A percentile compares a stretch with the other conserved stretches of the same genome.
phyloP scores from a whole-genome alignment of 169 alveolate species.

The Miamiensis avidus region DNA sequence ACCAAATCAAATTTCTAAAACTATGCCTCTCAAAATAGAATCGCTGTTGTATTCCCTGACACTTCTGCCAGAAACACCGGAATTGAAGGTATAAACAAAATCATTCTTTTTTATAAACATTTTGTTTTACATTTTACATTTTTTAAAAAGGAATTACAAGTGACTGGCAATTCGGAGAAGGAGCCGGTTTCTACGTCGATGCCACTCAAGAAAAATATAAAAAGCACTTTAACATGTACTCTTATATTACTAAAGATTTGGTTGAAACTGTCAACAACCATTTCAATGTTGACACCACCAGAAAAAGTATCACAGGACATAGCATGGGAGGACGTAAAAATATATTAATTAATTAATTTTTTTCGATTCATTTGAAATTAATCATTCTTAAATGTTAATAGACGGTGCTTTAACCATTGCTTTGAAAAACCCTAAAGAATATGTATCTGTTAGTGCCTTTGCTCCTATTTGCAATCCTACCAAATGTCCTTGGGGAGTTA shows the following conservation, averaged over 20 bases:
- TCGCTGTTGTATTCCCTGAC: constrained; percentile 79
- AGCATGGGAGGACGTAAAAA: constrained; percentile 84
- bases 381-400: too few species aligned
- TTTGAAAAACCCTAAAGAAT: constrained; percentile 70
- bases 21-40: constrained; percentile 53
- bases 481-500: constrained; percentile 73
- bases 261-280: constrained; percentile 41
- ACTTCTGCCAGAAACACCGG: constrained; percentile 67
- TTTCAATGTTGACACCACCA: constrained; percentile 62
- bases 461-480: constrained; percentile 71
- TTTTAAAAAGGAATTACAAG: constrained; percentile 20
- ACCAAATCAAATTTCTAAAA: constrained; percentile 44
- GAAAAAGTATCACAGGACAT: constrained; percentile 77
- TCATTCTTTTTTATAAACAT: too few species aligned
- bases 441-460: constrained; percentile 64
- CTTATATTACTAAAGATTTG: constrained; percentile 69
- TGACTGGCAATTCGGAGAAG: constrained; percentile 64
- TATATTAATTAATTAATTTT: too few species aligned
- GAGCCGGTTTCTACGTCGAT: constrained; percentile 74
- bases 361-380: too few species aligned
- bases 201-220: constrained; percentile 74
- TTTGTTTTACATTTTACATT: too few species aligned
- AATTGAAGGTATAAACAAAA: constrained; percentile 59
- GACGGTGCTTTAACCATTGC: constrained; percentile 75
- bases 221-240: constrained; percentile 76